phyloP scores from a whole-genome alignment of 2,329 filamentous ascomycete species.

The Leptosphaerulina australis region DNA sequence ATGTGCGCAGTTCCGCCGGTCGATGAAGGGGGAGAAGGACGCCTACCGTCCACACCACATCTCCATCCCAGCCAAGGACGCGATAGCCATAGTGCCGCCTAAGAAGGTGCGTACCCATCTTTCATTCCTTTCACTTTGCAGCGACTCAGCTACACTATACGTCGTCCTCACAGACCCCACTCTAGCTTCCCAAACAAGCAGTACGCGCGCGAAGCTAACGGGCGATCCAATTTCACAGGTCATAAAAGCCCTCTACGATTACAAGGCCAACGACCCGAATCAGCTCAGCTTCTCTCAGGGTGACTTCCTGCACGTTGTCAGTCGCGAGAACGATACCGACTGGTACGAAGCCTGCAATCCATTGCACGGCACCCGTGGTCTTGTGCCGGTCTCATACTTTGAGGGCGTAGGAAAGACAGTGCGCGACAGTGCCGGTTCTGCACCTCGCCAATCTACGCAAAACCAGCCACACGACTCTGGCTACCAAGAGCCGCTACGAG shows the following conservation, averaged over 20 bases:
- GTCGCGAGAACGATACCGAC: slow-evolving; percentile 88
- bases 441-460: slow-evolving; percentile 52
- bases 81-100: slow-evolving; percentile 85
- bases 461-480: slow-evolving; percentile 82
- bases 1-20: slow-evolving; percentile 69
- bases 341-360: slow-evolving; percentile 99
- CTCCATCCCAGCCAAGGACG: slow-evolving; percentile 81
- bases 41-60: slow-evolving; percentile 70
- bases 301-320: slow-evolving; percentile 98
- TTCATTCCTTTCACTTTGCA: slow-evolving; percentile 1
- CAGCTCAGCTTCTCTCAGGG: slow-evolving; percentile 85
- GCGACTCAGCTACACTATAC: slow-evolving; percentile 1
- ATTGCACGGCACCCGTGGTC: slow-evolving; percentile 81
- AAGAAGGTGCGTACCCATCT: slow-evolving; percentile 72
- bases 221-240: slow-evolving; percentile 64
- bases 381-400: slow-evolving; percentile 94
- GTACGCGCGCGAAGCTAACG: slow-evolving; percentile 35
- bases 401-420: slow-evolving; percentile 91
- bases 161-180: slow-evolving; percentile 15
- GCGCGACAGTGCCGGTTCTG: slow-evolving; percentile 73
- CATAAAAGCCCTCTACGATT: slow-evolving; percentile 96
- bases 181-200: slow-evolving; percentile 20
- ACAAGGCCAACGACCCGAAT: slow-evolving; percentile 76
- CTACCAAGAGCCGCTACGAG: slow-evolving; percentile 66
- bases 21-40: slow-evolving; percentile 87